These are phyloP conservation scores for Diplodia seriata DNA, from an alignment of 2,329 filamentous ascomycete genomes.

Conservation along the genomic window DNA sequence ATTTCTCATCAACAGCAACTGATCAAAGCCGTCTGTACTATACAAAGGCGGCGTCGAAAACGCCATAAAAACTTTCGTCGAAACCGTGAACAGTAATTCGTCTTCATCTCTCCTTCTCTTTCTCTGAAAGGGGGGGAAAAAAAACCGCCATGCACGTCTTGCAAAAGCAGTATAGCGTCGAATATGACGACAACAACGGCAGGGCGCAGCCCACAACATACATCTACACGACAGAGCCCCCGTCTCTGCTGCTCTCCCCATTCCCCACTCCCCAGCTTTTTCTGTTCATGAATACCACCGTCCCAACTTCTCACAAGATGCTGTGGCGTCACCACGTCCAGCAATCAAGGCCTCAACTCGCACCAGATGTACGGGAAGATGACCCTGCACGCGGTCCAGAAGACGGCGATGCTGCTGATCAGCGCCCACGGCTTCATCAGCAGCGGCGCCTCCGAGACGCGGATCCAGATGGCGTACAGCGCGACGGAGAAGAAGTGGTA, in stretches of 20 bases:
- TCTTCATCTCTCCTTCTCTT: background rate
- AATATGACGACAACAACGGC: background rate
- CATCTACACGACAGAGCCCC: background rate
- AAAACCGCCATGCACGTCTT: background rate
- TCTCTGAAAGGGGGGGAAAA: background rate
- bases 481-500: constrained; percentile 96
- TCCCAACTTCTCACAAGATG: background rate
- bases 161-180: background rate
- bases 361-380: constrained; percentile 82
- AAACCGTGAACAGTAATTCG: background rate
- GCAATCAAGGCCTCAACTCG: constrained; percentile 60
- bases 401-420: constrained; percentile 70
- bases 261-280: no score
- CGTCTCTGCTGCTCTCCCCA: background rate
- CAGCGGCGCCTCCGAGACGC: constrained; percentile 56
- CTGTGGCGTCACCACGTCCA: background rate
- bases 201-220: background rate
- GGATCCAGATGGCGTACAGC: constrained; percentile 82
- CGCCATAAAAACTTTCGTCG: background rate
- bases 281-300: no score
- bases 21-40: background rate
- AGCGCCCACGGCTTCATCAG: constrained; percentile 58
- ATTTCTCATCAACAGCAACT: background rate
- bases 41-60: background rate
- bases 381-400: constrained; percentile 81